phyloP scores from a whole-genome alignment of 2,329 filamentous ascomycete species.

The Tolypocladium endophyticum region DNA sequence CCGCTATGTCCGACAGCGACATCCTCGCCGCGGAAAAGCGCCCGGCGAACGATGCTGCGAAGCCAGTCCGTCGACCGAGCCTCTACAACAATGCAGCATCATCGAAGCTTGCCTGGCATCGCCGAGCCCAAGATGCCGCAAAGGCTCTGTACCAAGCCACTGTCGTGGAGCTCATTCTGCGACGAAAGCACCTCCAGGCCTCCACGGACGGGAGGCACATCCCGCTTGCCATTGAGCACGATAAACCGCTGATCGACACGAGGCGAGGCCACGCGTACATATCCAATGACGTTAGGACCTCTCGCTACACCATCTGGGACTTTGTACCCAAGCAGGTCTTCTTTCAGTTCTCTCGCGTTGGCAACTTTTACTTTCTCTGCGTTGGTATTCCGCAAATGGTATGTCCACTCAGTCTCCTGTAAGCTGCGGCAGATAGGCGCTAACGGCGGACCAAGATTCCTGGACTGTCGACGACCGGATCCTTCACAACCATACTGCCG shows the following conservation, averaged over 20 bases:
- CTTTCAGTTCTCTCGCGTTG: slow-evolving; percentile 76
- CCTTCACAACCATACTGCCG: slow-evolving; percentile 63
- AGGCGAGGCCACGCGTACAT: slow-evolving; percentile 39
- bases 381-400: slow-evolving; percentile 72
- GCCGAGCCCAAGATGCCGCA: slow-evolving; percentile 11
- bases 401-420: not conserved
- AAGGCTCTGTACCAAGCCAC: slow-evolving; percentile 23
- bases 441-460: slow-evolving; percentile 35
- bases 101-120: slow-evolving; percentile 1
- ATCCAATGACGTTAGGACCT: slow-evolving; percentile 63
- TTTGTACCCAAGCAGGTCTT: slow-evolving; percentile 78
- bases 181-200: slow-evolving; percentile 56
- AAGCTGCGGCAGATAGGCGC: not conserved
- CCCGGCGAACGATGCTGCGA: not conserved
- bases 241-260: slow-evolving; percentile 34
- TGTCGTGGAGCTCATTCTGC: slow-evolving; percentile 40
- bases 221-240: slow-evolving; percentile 28
- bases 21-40: not conserved
- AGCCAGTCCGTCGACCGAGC: not conserved
- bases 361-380: slow-evolving; percentile 81
- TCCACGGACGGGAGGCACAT: slow-evolving; percentile 58
- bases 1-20: slow-evolving; percentile 1
- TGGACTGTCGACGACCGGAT: slow-evolving; percentile 65
- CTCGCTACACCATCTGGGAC: slow-evolving; percentile 73
- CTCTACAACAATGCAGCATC: not conserved